Percentiles rank a stretch among this genome's conserved stretches.
These are phyloP conservation scores for Candida pseudofarinosa DNA, from an alignment of 805 yeast genomes.

Conservation along the genomic window DNA sequence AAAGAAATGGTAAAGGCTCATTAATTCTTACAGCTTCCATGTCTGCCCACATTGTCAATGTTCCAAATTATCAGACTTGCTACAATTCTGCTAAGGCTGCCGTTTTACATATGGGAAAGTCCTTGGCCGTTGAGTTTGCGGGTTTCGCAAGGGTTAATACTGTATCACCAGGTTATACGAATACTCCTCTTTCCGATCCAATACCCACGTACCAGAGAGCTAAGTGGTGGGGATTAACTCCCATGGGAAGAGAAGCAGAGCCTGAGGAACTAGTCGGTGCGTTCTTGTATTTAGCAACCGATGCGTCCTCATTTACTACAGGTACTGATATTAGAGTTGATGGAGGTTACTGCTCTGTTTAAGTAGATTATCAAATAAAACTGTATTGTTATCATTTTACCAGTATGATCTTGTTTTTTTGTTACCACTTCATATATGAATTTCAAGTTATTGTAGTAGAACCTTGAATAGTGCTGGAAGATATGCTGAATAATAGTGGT, in stretches of 20 bases:
- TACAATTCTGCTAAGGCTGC: constrained; percentile 32
- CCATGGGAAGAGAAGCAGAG: constrained; percentile 29
- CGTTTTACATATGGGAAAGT: constrained; percentile 22
- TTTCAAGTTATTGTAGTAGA: too few species aligned
- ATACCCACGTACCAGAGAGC: constrained; percentile 14
- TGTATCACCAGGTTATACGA: constrained; percentile 24
- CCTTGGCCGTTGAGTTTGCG: constrained; percentile 32
- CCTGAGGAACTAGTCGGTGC: constrained; percentile 31
- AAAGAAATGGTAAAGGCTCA: constrained; percentile 22
- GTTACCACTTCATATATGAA: too few species aligned
- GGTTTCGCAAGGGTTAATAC: constrained; percentile 30
- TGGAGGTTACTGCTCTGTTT: constrained; percentile 21
- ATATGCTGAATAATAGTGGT: too few species aligned
- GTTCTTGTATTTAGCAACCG: constrained; percentile 27
- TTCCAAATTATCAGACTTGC: constrained; percentile 28
- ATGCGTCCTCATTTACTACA: constrained; percentile 30
- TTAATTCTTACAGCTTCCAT: constrained; percentile 28
- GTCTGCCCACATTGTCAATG: constrained; percentile 30
- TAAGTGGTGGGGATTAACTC: constrained; percentile 27
- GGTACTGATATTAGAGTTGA: constrained; percentile 29
- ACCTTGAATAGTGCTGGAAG: too few species aligned
- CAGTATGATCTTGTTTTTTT: too few species aligned
- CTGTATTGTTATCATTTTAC: too few species aligned
- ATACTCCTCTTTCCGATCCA: constrained; percentile 7
- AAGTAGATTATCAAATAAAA: background rate